These are phyloP conservation scores for Pleurostoma richardsiae DNA, from an alignment of 2,329 filamentous ascomycete species.

Conservation along the genomic window DNA sequence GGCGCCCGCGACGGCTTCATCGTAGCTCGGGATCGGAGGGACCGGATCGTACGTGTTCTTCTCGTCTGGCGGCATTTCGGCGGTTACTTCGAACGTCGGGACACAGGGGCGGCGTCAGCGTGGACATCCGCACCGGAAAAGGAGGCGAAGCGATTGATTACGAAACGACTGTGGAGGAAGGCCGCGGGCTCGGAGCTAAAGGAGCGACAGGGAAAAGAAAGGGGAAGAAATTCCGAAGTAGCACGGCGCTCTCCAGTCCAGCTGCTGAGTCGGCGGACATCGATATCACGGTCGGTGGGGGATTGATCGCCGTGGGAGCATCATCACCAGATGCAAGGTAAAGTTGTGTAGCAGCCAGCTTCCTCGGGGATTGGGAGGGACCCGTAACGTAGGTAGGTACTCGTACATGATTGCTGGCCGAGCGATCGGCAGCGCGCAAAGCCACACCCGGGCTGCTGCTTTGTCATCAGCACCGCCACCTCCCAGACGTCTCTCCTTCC, in stretches of 20 bases:
- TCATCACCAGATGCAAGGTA: no score
- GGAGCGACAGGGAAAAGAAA: slow-evolving; percentile 13
- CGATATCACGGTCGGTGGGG: no score
- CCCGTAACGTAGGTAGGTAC: no score
- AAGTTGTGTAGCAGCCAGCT: no score
- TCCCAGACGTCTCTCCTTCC: no score
- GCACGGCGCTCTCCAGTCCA: background rate
- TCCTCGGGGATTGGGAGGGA: no score
- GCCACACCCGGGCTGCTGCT: no score
- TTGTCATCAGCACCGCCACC: no score
- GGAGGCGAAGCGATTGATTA: background rate
- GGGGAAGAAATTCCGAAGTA: slow-evolving; percentile 3
- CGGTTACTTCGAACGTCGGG: background rate
- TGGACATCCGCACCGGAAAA: background rate
- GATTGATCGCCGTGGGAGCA: no score
- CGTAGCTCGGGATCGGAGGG: slow-evolving; percentile 78
- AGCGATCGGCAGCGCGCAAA: no score
- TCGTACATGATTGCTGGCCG: no score
- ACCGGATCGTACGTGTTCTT: slow-evolving; percentile 56
- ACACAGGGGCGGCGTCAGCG: background rate
- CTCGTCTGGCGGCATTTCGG: slow-evolving; percentile 39
- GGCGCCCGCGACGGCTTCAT: slow-evolving; percentile 65
- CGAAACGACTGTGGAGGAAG: background rate
- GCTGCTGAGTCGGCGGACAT: background rate
- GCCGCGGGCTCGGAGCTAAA: background rate